Conservation (phyloP, 148 eudicot species). For the Rhododendron simsii region DNA sequence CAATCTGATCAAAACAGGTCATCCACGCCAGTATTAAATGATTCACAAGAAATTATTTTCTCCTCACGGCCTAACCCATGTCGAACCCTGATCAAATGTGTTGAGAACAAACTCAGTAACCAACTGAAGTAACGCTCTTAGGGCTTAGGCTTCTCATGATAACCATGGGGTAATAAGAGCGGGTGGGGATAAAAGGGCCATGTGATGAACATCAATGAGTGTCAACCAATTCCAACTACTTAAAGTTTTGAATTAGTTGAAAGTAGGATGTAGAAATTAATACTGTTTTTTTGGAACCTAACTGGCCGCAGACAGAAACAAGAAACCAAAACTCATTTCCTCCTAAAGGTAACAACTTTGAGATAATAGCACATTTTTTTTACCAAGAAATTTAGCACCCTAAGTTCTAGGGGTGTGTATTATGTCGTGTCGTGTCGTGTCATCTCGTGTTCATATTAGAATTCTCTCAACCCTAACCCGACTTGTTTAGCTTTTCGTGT, state of each 20-base stretch:
- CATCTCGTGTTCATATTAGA: too few relatives aligned
- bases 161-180: background rate
- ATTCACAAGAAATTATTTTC: background rate
- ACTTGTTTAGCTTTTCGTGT: too few relatives aligned
- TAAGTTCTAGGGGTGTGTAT: too few relatives aligned
- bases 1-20: rapidly evolving
- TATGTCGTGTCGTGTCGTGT: too few relatives aligned
- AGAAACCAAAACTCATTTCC: background rate
- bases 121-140: too few relatives aligned
- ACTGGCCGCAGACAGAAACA: background rate
- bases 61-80: too few relatives aligned
- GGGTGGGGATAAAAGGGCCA: background rate
- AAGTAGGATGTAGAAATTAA: background rate
- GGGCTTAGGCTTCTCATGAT: background rate
- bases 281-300: background rate
- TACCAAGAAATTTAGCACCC: background rate
- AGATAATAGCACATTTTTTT: background rate
- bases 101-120: too few relatives aligned
- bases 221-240: background rate
- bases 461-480: too few relatives aligned
- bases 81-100: background rate
- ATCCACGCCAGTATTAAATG: rapidly evolving
- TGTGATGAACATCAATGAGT: background rate
- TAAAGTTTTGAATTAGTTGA: background rate
- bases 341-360: background rate